Evolutionary conservation across 1,284 basidiomycete genomes (phyloP).

Genomic region (Termitomyces sp.): DNA sequence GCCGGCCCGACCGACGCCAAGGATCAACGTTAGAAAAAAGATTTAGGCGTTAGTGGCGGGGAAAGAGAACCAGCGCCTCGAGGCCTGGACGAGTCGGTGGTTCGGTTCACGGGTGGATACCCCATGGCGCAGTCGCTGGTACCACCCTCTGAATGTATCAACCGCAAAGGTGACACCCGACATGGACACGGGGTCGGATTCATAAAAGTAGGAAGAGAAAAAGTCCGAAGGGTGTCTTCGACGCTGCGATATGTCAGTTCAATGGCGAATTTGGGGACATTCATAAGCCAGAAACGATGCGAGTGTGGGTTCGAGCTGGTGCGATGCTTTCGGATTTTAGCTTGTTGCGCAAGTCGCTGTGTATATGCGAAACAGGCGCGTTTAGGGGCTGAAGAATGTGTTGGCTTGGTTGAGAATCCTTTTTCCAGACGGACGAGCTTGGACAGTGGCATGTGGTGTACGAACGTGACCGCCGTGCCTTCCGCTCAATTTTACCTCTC

Average conservation of each 20-base stretch:
- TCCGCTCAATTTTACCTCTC: not conserved
- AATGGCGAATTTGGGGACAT: not conserved
- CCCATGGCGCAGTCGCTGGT: not conserved
- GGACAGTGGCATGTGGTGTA: not conserved
- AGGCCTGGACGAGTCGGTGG: not conserved
- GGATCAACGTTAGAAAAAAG: not conserved
- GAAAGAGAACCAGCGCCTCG: not conserved
- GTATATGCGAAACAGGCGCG: not conserved
- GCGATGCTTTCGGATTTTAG: too few relatives aligned
- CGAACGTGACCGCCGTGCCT: too few relatives aligned
- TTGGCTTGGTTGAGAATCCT: too few relatives aligned
- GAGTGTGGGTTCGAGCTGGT: too few relatives aligned
- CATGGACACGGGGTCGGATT: not conserved
- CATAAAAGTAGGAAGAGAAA: not conserved
- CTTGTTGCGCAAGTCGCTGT: not conserved
- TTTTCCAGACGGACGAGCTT: too few relatives aligned
- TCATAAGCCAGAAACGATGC: not conserved
- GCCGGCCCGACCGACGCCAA: not conserved
- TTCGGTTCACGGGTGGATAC: not conserved
- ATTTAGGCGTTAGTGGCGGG: not conserved
- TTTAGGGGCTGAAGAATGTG: not conserved
- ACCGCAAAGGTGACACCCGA: not conserved
- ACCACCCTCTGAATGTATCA: not conserved
- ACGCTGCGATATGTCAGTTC: not conserved
- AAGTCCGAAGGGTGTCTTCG: not conserved